Percentiles rank a stretch among this genome's conserved stretches.
These are phyloP conservation scores for Umbellularia californica DNA, from an alignment of 164 flowering plant genomes.

Conservation along the genomic window DNA sequence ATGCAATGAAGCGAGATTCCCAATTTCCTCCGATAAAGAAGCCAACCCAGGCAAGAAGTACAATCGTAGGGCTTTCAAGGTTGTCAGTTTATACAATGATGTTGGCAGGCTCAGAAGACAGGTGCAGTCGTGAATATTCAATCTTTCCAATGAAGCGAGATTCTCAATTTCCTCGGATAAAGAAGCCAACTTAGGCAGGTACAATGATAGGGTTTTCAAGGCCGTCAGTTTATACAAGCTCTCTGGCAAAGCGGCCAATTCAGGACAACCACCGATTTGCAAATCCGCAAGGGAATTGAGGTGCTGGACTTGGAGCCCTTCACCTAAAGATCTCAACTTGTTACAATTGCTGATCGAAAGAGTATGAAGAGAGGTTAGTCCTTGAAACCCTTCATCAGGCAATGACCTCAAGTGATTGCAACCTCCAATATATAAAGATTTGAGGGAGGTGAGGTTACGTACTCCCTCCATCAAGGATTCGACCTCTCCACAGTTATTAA, in stretches of 20 bases:
- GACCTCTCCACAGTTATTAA: slow-evolving; percentile 8
- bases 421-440: background rate
- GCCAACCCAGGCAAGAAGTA: background rate
- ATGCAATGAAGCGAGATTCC: background rate
- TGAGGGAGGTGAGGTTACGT: slow-evolving; percentile 9
- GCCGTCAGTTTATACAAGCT: background rate
- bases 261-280: background rate
- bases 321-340: background rate
- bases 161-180: background rate
- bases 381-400: background rate
- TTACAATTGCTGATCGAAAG: background rate
- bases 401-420: background rate
- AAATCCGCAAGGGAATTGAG: background rate
- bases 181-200: background rate
- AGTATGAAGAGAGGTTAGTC: background rate
- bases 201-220: background rate
- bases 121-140: too few species aligned
- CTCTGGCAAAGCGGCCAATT: background rate
- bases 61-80: background rate
- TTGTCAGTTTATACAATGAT: background rate
- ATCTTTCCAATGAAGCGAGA: background rate
- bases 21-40: background rate
- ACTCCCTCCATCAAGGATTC: slow-evolving; percentile 4
- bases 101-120: too few species aligned
- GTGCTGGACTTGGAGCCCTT: background rate